Conservation (phyloP, 2,329 filamentous ascomycete species). For the Monosporascus sp. region DNA sequence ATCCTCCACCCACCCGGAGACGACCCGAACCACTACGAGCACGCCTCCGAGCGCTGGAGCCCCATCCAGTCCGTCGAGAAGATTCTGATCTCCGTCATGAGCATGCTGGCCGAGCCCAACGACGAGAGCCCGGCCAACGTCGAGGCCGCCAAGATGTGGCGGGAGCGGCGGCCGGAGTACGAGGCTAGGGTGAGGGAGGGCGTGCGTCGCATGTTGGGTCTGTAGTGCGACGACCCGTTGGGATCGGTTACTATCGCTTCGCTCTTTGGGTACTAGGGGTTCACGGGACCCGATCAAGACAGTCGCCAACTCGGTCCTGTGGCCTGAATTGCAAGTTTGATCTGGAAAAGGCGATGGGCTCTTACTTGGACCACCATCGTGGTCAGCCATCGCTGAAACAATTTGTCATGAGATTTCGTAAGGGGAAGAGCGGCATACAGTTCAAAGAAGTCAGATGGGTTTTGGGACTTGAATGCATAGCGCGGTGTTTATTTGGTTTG, state of each 20-base stretch:
- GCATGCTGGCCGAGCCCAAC: conserved; percentile 95
- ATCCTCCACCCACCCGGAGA: conserved; percentile 95
- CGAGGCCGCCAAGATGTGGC: conserved; percentile 94
- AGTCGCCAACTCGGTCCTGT: background rate
- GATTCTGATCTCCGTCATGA: conserved; percentile 95
- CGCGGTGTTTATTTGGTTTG: conserved; percentile 16
- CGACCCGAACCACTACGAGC: conserved; percentile 97
- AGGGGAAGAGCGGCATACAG: background rate
- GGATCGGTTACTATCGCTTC: background rate
- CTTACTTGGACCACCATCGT: background rate
- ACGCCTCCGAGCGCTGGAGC: conserved; percentile 91
- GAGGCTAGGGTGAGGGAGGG: conserved; percentile 79
- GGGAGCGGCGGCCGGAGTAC: conserved; percentile 77
- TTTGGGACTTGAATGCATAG: conserved; percentile 9
- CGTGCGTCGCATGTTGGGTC: conserved; percentile 71
- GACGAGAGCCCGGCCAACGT: conserved; percentile 96
- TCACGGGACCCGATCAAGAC: background rate
- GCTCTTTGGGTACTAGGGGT: background rate
- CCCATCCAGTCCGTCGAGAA: conserved; percentile 97
- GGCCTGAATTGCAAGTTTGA: background rate
- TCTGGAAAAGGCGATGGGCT: background rate
- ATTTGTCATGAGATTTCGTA: background rate
- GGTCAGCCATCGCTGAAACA: background rate
- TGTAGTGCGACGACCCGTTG: conserved; percentile 38
- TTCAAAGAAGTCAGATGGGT: background rate